Base-by-base conservation (phyloP, 805 yeast genomes). In the Nematodospora valgi region DNA sequence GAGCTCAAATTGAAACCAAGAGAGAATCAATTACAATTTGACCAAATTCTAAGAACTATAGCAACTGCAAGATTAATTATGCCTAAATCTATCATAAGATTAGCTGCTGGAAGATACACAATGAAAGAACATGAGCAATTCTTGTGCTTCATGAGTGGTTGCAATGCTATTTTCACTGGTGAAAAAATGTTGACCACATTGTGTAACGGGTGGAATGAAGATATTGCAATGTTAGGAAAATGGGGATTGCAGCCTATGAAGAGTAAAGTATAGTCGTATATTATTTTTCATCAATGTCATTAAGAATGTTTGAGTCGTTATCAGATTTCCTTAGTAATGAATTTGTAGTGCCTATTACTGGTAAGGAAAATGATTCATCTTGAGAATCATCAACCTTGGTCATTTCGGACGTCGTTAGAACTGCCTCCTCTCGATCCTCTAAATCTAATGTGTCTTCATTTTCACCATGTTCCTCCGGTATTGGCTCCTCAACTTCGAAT, bases 171-270 rank as follows among this genome's bases (percentile, higher is more conserved):
- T 26, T 84, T 84, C 57, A 84, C 89, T 1, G 93, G 93, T 23
- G 80, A 83, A 54, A 76, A 72, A 45, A 84, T 84, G 91, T 62
- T 84, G 38, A 84, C 93, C 2, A 85, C 93, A 4, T 76, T 79
- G 78, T 83, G 91, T 53, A 80, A 76, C 46, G 88, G 87, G 5
- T 84, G 91, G 89, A 86, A 83, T 30, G 89, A 82, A 48, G 93
- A 84, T 52, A 81, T 71, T 39, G 70, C 58, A 6, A 76, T 84
- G 86, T 60, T 84, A 20, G 52, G 58, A 5, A 76, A 71, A 47
- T 84, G 89, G 89, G 93, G 93, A 0, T 46, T 79, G 47, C 58
- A 56, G 44, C 80, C 80, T 30, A 73, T 76, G 80, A 59, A 69
- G 48, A 64, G 74, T 40, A 27, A 27, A 11, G 11, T 21, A n/a